Base-by-base conservation (phyloP, 768 basidiomycete genomes). In the Lactarius hengduanensis region DNA sequence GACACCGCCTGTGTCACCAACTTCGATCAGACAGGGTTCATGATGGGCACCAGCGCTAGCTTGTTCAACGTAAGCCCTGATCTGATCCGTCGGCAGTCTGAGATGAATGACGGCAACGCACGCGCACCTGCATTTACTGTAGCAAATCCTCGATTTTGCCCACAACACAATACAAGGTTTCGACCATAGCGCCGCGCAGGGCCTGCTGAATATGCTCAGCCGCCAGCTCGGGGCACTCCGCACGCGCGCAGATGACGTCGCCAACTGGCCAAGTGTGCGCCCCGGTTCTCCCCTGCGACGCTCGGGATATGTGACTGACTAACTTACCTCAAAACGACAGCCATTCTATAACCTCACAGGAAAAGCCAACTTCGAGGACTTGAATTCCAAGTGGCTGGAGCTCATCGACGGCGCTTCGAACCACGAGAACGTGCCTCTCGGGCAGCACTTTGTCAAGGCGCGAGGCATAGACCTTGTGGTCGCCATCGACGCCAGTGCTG, bases 331-430 rank as follows among this genome's bases (percentile, higher is more conserved):
- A 22, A n/a, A 20, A 22, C 38, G 28, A 22, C 34, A 65, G 77
- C 75, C 89, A 72, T 74, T 91, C 81, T 72, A 79, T 75, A 85
- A 83, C 6, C 36, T 90, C 65, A 81, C 81, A 54, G 70, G 41
- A 38, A 71, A 40, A 3, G 50, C 2, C 15, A 84, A 80, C 0
- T 91, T 85, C 71, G 76, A 82, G 56, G 87, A 90, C 69, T 75
- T 85, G 0, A 76, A 78, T 59, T 77, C 81, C 30, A 74, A 76
- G 16, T 82, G 83, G 78, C 76, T 93, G 11, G 80, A 86, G 57
- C 81, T 92, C 26, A 82, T 92, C 20, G 91, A 91, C 72, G 91
- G 91, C 0, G 80, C 85, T 22, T 85, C 87, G 26, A 90, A 91
- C 71, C 74, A 76, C 11, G 88, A 91, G 71, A 88, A 90, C 71